Base-by-base conservation (phyloP, 257 asterid species). In the Cordia subcordata region DNA sequence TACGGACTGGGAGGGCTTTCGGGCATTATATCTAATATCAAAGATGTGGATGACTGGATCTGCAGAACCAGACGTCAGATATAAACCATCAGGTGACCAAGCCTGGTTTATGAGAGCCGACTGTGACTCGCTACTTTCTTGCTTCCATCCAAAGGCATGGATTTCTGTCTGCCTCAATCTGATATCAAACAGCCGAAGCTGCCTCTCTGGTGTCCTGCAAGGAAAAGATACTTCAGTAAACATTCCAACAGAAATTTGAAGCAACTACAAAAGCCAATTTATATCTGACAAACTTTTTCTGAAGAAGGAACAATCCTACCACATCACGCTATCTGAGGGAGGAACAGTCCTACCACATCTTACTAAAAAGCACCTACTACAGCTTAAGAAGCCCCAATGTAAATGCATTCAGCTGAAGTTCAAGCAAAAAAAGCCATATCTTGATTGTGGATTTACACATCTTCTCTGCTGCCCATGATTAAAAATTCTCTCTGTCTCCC, bases 11-110 rank as follows among this genome's bases (percentile, higher is more conserved):
- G 86, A 81, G 14, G 99, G 96, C 53, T 49, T 64, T 46, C 66
- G 75, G 10, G 84, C 66, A 21, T 84, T 81, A 69, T 69, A 86
- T 57, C 99, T 75, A 42, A 92, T 84, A 60, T 92, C 96, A 67
- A 92, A 92, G 38, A 92, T 62, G 73, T 92, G 99, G 60, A 92
- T 79, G 5, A 65, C 55, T 5, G 99, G 99, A 67, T 92, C 99
- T 4, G 83, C 94, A 35, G 99, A 86, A 4, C 99, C 97, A 0
- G 99, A 93, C 5, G 95, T 66, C 66, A 89, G 47, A 60, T 81
- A 82, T 50, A 86, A 59, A 38, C 99, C 99, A 64, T 93, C 87
- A 0, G 97, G 97, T 13, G 97, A 89, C 99, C 97, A 89, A 0
- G 86, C 77, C 83, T 93, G 99, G 45, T 81, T 83, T 72, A 93